Evolutionary conservation across 140 eudicot genomes (phyloP), one percentile per base, ranked within the genome.

Genomic region (Oenanthe javanica): DNA sequence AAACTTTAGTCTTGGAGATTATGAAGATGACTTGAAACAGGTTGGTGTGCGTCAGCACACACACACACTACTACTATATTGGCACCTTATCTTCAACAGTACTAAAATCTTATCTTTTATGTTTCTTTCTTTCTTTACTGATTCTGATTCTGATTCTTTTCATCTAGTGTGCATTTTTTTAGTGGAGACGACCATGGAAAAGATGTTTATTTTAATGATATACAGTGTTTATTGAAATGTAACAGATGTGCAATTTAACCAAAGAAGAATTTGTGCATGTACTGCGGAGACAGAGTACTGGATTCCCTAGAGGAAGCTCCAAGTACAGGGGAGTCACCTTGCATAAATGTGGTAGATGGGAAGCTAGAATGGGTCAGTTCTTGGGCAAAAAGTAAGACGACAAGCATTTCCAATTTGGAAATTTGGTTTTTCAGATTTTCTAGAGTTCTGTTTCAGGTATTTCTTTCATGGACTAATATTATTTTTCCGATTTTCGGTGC

Each of bases 331-430:
- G 98, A 25, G 97, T 93, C 27, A 93, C 98, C 80, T 90, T 93
- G 90, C 98, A 93, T 85, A 91, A 93, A 91, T 93, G 98, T 89
- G 98, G 98, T 61, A 88, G 98, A 93, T 93, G 98, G 98, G 98
- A 93, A 85, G 98, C 98, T 78, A 88, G 98, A 82, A 93, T 91
- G 97, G 97, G 98, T 78, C 98, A 93, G 82, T 91, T 93, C 80
- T 88, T 93, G 75, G 98, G 97, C 80, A 93, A 93, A 91, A 93
- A 93, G 98, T 93, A 88, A 57, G 83, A 73, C 16, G 23, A 23
- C 36, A 75, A 0, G 36, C 59, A 47, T 48, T 42, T 48, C 13
- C 18, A 12, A 9, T 67, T 4, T 11, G 1, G 0, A n/a, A 42
- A 15, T 18, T 40, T 72, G 11, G 76, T 18, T 9, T 40, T 40